Conservation (phyloP, 1,284 basidiomycete species). For the Fomes fomentarius region DNA sequence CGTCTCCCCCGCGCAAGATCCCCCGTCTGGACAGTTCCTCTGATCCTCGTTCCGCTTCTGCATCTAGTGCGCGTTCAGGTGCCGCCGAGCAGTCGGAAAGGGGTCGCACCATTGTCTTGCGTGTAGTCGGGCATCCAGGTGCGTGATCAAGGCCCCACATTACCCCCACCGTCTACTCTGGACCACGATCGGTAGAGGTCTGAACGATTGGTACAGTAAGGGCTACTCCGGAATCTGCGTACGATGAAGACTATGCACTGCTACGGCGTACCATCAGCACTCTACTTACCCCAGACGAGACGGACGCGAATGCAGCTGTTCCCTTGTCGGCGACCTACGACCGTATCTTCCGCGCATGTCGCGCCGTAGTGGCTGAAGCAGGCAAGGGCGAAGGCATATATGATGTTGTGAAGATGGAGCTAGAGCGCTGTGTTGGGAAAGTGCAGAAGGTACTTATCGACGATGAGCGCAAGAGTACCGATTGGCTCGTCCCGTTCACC, state of each 20-base stretch:
- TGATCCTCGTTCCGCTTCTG: constrained; percentile 53
- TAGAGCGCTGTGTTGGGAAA: constrained; percentile 51
- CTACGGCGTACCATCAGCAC: constrained; percentile 46
- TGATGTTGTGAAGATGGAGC: constrained; percentile 50
- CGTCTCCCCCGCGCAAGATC: constrained; percentile 67
- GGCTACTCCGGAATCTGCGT: constrained; percentile 11
- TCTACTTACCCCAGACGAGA: constrained; percentile 43
- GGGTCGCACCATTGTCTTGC: constrained; percentile 45
- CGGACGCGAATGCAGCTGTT: constrained; percentile 14
- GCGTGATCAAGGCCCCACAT: no score
- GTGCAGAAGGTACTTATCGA: constrained; percentile 42
- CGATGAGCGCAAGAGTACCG: constrained; percentile 33
- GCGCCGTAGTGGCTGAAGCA: constrained; percentile 50
- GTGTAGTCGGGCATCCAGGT: constrained; percentile 47
- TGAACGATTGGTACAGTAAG: constrained; percentile 23
- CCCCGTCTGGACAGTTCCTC: constrained; percentile 63
- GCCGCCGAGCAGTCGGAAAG: constrained; percentile 27
- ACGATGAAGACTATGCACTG: constrained; percentile 32
- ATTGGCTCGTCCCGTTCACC: constrained; percentile 59
- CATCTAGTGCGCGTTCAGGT: constrained; percentile 48
- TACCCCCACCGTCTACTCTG: no score
- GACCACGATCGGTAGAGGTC: neutral
- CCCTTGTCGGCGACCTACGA: constrained; percentile 54
- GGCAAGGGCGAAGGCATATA: constrained; percentile 60
- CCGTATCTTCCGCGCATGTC: constrained; percentile 57